Conservation (phyloP, 805 yeast species). For the Candida easanensis region DNA sequence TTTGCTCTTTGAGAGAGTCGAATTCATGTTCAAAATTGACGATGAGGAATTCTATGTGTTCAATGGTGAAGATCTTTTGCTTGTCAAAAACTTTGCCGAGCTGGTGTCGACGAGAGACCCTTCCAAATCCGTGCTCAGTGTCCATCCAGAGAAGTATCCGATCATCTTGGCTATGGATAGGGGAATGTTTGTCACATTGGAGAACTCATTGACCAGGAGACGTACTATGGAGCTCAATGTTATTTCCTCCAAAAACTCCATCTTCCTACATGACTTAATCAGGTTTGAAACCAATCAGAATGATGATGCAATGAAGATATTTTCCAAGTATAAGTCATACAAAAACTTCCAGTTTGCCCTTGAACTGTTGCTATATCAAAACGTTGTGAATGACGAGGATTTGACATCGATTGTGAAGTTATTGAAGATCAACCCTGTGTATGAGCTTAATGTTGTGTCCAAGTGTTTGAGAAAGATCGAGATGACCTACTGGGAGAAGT, state of each 20-base stretch:
- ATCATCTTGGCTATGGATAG: constrained; percentile 23
- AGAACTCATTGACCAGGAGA: constrained; percentile 30
- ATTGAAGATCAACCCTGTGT: constrained; percentile 22
- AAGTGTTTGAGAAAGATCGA: constrained; percentile 54
- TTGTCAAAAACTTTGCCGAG: constrained; percentile 18
- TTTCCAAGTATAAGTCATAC: constrained; percentile 31
- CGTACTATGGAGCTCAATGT: constrained; percentile 33
- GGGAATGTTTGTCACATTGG: constrained; percentile 43
- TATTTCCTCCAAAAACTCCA: constrained; percentile 35
- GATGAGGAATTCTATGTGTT: constrained; percentile 32
- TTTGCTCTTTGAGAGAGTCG: constrained; percentile 26
- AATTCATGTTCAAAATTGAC: constrained; percentile 24
- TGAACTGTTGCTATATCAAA: constrained; percentile 43
- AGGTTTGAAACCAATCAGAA: constrained; percentile 36
- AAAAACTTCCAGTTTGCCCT: constrained; percentile 41
- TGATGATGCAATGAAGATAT: constrained; percentile 8
- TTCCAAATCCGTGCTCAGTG: constrained; percentile 24
- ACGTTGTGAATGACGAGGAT: constrained; percentile 22
- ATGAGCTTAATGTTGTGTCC: constrained; percentile 35
- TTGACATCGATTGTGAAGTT: constrained; percentile 18
- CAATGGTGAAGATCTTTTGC: constrained; percentile 36
- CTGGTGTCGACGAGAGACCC: constrained; percentile 13
- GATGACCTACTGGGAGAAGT: constrained; percentile 42
- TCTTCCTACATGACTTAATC: constrained; percentile 44
- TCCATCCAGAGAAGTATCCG: constrained; percentile 30